These are phyloP conservation scores for Boletellus sp. DNA, from an alignment of 768 basidiomycete species.

Conservation along the genomic window DNA sequence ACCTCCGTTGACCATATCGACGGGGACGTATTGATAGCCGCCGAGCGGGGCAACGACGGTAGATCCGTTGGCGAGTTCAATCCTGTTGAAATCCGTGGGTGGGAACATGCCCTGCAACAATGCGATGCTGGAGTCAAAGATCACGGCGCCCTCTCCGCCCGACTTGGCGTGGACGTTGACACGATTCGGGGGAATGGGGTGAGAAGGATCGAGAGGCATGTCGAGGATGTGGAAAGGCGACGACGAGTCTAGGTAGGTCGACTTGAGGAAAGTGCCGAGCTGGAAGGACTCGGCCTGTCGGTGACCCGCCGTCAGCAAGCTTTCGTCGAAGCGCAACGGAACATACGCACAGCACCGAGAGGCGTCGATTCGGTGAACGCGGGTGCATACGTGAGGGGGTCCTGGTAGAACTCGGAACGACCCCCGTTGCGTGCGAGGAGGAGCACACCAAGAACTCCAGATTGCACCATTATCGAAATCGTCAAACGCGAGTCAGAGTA, in stretches of 20 bases:
- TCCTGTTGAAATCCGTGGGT: slow-evolving; percentile 63
- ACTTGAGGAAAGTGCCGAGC: slow-evolving; percentile 59
- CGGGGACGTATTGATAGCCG: slow-evolving; percentile 85
- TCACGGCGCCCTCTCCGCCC: slow-evolving; percentile 74
- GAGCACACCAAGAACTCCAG: slow-evolving; percentile 65
- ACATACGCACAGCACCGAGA: slow-evolving; percentile 59
- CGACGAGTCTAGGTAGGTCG: slow-evolving; percentile 61
- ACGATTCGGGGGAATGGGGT: slow-evolving; percentile 61
- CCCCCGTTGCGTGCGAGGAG: slow-evolving; percentile 77
- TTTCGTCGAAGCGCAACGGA: neutral
- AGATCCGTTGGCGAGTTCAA: slow-evolving; percentile 74
- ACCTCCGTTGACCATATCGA: slow-evolving; percentile 51
- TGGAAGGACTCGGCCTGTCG: slow-evolving; percentile 62
- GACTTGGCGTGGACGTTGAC: slow-evolving; percentile 77
- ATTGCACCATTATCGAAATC: slow-evolving; percentile 16
- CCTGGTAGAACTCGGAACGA: slow-evolving; percentile 64
- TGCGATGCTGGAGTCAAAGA: slow-evolving; percentile 81
- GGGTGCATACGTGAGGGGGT: slow-evolving; percentile 63
- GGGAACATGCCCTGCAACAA: slow-evolving; percentile 83
- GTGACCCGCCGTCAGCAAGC: slow-evolving; percentile 5
- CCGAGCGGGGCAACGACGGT: slow-evolving; percentile 70
- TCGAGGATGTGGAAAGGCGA: slow-evolving; percentile 67
- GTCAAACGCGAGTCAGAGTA: too few species aligned
- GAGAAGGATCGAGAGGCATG: slow-evolving; percentile 54
- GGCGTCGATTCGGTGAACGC: slow-evolving; percentile 69